Percentiles rank a stretch among this genome's conserved stretches.
Evolutionary conservation across 768 basidiomycete species (phyloP).

Genomic region (Lenzites betulinus): DNA sequence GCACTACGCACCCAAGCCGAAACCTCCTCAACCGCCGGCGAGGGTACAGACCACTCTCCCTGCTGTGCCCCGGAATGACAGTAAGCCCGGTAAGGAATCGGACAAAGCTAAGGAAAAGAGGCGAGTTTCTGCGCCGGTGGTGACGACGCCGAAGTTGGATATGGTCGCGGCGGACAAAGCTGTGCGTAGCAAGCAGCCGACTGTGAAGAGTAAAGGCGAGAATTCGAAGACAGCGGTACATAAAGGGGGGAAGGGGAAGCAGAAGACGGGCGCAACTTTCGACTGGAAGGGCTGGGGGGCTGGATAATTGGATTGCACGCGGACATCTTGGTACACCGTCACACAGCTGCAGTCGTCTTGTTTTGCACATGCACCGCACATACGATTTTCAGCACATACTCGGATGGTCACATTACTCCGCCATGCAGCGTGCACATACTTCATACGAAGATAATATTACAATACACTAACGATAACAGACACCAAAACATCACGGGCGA

Average conservation of each 20-base stretch:
- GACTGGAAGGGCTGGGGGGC: slow-evolving; percentile 21
- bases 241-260: background rate
- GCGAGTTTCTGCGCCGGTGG: slow-evolving; percentile 1
- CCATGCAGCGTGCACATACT: too few species aligned
- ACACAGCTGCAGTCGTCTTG: too few species aligned
- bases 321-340: background rate
- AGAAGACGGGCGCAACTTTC: slow-evolving; percentile 1
- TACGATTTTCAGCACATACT: background rate
- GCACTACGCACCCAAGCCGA: slow-evolving; percentile 5
- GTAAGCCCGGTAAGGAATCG: background rate
- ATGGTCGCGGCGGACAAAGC: background rate
- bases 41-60: slow-evolving; percentile 8
- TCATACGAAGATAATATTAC: slow-evolving; percentile 3
- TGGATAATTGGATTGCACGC: background rate
- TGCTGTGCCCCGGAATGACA: background rate
- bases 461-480: slow-evolving; percentile 20
- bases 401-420: background rate
- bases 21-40: background rate
- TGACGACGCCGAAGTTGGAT: background rate
- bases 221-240: background rate
- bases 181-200: background rate
- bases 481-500: background rate
- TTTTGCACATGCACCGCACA: too few species aligned
- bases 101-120: background rate
- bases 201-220: background rate